Conservation (phyloP, 2,329 filamentous ascomycete genomes). For the Colletotrichum somersetense region DNA sequence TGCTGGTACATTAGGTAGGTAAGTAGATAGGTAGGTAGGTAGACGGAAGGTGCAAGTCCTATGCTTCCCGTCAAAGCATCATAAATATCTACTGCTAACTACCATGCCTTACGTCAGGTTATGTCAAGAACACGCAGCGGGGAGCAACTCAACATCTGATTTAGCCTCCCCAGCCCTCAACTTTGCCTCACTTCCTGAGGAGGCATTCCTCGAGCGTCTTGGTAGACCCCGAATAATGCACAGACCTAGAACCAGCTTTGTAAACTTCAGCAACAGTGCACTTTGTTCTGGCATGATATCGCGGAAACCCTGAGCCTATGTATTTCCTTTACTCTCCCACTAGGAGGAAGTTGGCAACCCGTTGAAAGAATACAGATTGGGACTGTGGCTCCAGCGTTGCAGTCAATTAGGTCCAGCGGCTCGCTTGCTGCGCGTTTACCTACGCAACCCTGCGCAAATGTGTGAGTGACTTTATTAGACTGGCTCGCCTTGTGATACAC, state of each 20-base stretch:
- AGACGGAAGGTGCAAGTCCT: neutral
- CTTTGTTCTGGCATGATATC: neutral
- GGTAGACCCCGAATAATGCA: neutral
- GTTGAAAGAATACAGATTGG: neutral
- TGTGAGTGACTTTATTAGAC: neutral
- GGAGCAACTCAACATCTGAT: neutral
- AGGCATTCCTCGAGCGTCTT: neutral
- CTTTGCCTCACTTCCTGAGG: neutral
- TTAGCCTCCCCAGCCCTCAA: neutral
- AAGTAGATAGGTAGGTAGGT: neutral
- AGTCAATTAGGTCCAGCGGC: neutral
- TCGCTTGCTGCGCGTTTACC: neutral
- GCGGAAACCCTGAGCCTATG: neutral
- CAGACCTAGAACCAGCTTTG: neutral
- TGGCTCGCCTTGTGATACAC: neutral
- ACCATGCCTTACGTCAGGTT: slow-evolving; percentile 2
- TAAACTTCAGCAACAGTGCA: neutral
- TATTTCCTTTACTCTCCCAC: neutral
- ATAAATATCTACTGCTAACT: neutral
- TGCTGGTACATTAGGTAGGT: neutral
- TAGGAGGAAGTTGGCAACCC: neutral
- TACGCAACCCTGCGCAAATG: neutral
- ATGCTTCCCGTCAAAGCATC: neutral
- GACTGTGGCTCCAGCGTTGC: slow-evolving; percentile 1
- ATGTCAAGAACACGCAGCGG: neutral